Percentiles rank a stretch among this genome's conserved stretches.
Conservation (phyloP, 2,329 filamentous ascomycete genomes). For the Simplicillium aogashimaense region DNA sequence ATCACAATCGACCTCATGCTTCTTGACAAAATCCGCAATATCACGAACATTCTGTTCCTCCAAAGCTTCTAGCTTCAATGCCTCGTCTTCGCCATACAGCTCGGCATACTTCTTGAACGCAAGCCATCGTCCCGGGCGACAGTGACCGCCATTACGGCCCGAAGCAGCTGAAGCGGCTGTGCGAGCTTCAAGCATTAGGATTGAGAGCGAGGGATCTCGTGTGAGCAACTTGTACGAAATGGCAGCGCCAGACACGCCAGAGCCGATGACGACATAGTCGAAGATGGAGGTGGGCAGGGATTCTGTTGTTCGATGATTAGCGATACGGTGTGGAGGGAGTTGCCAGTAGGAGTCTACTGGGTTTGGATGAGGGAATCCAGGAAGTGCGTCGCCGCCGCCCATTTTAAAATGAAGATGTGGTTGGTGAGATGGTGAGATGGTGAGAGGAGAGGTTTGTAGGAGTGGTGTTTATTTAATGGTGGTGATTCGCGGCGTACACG, state of each 20-base stretch:
- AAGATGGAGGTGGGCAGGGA: slow-evolving; percentile 8
- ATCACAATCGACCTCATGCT: slow-evolving; percentile 11
- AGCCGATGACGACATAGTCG: slow-evolving; percentile 13
- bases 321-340: slow-evolving; percentile 16
- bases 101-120: slow-evolving; percentile 10
- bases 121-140: slow-evolving; percentile 17
- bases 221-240: slow-evolving; percentile 10
- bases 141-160: slow-evolving; percentile 26
- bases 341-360: slow-evolving; percentile 24
- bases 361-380: slow-evolving; percentile 16
- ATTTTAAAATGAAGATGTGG: too few relatives aligned
- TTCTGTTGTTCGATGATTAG: slow-evolving; percentile 15
- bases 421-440: too few relatives aligned
- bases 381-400: slow-evolving; percentile 1
- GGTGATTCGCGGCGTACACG: too few relatives aligned
- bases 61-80: slow-evolving; percentile 11
- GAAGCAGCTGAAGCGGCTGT: slow-evolving; percentile 23
- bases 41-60: slow-evolving; percentile 13
- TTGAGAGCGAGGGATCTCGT: slow-evolving; percentile 11
- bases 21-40: slow-evolving; percentile 10
- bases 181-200: slow-evolving; percentile 24
- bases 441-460: too few relatives aligned
- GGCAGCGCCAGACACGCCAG: slow-evolving; percentile 10
- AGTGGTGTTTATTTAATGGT: too few relatives aligned
- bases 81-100: slow-evolving; percentile 14